Conservation (phyloP, 805 yeast genomes). For the Wickerhamomyces queroliae region DNA sequence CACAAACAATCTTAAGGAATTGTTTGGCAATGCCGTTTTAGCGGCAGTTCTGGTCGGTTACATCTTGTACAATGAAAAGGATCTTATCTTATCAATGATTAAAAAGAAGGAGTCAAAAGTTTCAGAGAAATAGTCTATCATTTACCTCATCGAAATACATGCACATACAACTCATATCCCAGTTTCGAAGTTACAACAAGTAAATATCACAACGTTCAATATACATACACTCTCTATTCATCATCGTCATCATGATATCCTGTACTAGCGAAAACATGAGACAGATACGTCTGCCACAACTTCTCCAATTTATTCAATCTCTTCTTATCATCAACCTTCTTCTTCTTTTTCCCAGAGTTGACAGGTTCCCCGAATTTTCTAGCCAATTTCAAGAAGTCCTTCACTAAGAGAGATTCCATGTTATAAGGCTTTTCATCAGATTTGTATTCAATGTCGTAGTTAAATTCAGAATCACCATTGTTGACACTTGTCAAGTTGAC, state of each 20-base stretch:
- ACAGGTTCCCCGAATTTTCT: conserved; percentile 43
- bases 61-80: conserved; percentile 35
- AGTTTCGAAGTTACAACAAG: not conserved
- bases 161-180: not conserved
- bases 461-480: conserved; percentile 37
- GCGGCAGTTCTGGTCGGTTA: conserved; percentile 32
- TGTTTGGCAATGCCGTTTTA: conserved; percentile 34
- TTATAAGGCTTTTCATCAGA: conserved; percentile 56
- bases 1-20: conserved; percentile 32
- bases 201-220: not conserved
- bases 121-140: too few relatives aligned
- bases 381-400: conserved; percentile 57
- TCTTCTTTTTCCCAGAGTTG: conserved; percentile 8
- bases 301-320: conserved; percentile 25
- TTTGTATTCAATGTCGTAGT: conserved; percentile 60
- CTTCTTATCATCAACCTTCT: conserved; percentile 4
- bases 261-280: conserved; percentile 57
- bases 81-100: conserved; percentile 19
- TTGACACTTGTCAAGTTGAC: conserved; percentile 54
- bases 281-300: conserved; percentile 52
- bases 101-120: conserved; percentile 9
- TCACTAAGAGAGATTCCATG: conserved; percentile 50
- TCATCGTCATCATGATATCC: conserved; percentile 46
- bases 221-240: not conserved
- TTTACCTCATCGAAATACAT: too few relatives aligned